Conservation (phyloP, 2,329 filamentous ascomycete species). For the Diaporthe sp. region DNA sequence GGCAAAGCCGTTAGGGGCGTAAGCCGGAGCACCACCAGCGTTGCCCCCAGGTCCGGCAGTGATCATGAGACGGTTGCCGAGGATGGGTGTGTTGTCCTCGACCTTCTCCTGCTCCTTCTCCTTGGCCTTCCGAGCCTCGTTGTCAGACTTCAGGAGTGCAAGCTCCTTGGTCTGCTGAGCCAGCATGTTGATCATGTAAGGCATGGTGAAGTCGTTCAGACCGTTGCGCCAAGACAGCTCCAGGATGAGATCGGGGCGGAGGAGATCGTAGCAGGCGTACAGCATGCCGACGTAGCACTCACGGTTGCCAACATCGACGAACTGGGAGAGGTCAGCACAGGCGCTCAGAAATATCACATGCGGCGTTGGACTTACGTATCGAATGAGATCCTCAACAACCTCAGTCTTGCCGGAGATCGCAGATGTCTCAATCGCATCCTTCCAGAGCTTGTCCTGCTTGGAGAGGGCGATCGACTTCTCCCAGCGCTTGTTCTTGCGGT, state of each 20-base stretch:
- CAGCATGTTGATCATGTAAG: slow-evolving; percentile 99
- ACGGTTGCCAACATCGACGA: slow-evolving; percentile 98
- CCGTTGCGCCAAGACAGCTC: slow-evolving; percentile 98
- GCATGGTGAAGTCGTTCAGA: slow-evolving; percentile 98
- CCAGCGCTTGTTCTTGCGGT: slow-evolving; percentile 99
- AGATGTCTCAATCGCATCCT: slow-evolving; percentile 98
- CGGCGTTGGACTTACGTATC: slow-evolving; percentile 83
- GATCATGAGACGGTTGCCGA: slow-evolving; percentile 92
- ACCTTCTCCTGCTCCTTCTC: slow-evolving; percentile 75
- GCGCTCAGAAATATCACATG: slow-evolving; percentile 18
- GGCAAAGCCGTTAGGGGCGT: slow-evolving; percentile 54
- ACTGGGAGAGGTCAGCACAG: slow-evolving; percentile 70
- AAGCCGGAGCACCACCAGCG: slow-evolving; percentile 71
- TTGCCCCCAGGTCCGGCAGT: slow-evolving; percentile 83
- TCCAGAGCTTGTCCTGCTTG: slow-evolving; percentile 99
- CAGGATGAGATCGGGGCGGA: slow-evolving; percentile 91
- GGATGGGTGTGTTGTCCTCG: slow-evolving; percentile 93
- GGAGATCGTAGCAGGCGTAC: slow-evolving; percentile 97
- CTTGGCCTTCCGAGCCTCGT: slow-evolving; percentile 72
- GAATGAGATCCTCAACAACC: slow-evolving; percentile 93
- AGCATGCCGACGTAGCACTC: slow-evolving; percentile 99
- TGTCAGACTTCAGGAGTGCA: slow-evolving; percentile 89
- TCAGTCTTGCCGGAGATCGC: slow-evolving; percentile 92
- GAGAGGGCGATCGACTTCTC: slow-evolving; percentile 98
- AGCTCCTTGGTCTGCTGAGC: slow-evolving; percentile 91